Base-by-base conservation (phyloP, 192 early-diverging fungal species). In the Backusella liffmaniae region DNA sequence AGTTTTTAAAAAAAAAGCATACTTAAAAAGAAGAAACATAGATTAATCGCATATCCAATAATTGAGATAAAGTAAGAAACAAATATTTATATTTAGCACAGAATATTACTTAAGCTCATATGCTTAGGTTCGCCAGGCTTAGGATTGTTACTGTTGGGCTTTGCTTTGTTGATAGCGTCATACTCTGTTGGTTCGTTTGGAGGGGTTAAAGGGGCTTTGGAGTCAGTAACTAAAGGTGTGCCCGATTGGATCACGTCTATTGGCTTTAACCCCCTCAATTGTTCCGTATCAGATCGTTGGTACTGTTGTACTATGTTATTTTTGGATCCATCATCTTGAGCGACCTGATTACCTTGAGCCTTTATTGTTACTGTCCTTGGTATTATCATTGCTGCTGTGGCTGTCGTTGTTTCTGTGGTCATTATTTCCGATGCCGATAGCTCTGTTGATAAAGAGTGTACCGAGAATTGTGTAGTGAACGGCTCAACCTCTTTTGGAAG, bases 401-500 rank as follows among this genome's bases (percentile, higher is more conserved):
- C 7, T n/a, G n/a, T 53, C 4, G 0, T 7, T n/a, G 32, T 32
- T 32, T 32, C 32, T 32, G 6, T 8, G 16, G n/a, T 5, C n/a
- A 13, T 5, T 39, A 10, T 4, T 44, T 8, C 66, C 18, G 32
- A 6, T 9, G 16, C 5, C 15, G 18, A 16, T 0, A 59, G 18
- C 36, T 37, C 51, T 4, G 21, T 34, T 30, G 23, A 23, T 12
- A 59, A 7, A 59, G 53, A 59, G 21, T 26, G 53, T 21, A 59
- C 53, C 21, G 53, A 59, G 69, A 80, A 80, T 73, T 80, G 79
- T 15, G 42, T 69, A 23, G 79, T 80, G 32, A 73, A 80, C 16
- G 79, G 74, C 37, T 80, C 70, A 5, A 80, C 70, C 41, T 80
- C 79, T 41, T 80, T 76, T n/a, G 79, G 74, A 12, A 80, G 39